Percentiles rank a stretch among this genome's conserved stretches.
These are phyloP conservation scores for Globisporangium megalacanthum DNA, from an alignment of 352 stramenopile genomes.

Conservation along the genomic window DNA sequence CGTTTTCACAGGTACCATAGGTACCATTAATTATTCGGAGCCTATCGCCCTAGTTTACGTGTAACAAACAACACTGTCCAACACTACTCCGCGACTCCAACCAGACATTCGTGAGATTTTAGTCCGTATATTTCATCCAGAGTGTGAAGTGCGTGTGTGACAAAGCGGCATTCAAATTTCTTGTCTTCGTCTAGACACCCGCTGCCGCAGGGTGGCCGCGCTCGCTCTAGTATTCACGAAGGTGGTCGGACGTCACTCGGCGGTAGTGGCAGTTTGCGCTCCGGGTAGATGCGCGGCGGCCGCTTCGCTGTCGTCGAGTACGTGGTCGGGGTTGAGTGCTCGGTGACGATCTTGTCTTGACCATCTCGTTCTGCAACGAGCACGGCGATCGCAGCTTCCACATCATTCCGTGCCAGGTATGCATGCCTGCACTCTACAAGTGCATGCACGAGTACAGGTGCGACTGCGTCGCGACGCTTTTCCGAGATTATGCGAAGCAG, in stretches of 20 bases:
- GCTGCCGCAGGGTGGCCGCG: conserved; percentile 19
- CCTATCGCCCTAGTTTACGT: too few relatives aligned
- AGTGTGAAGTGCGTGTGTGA: too few relatives aligned
- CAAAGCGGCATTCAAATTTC: too few relatives aligned
- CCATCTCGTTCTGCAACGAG: conserved; percentile 70
- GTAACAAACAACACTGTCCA: too few relatives aligned
- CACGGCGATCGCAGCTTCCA: conserved; percentile 87
- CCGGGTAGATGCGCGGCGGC: conserved; percentile 77
- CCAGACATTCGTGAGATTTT: too few relatives aligned
- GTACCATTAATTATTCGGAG: too few relatives aligned
- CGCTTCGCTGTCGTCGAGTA: conserved; percentile 66
- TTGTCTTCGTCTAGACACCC: too few relatives aligned
- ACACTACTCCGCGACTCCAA: too few relatives aligned
- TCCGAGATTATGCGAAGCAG: conserved; percentile 62
- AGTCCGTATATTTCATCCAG: too few relatives aligned
- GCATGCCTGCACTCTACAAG: conserved; percentile 82
- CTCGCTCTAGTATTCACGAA: conserved; percentile 65
- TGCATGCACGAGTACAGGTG: conserved; percentile 82
- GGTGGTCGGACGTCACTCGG: too few relatives aligned
- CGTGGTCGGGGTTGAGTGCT: conserved; percentile 85
- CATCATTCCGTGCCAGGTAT: conserved; percentile 75
- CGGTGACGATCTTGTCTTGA: conserved; percentile 83
- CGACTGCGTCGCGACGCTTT: conserved; percentile 62
- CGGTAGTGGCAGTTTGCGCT: conserved; percentile 51
- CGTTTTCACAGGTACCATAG: too few relatives aligned